Percentiles rank a stretch among this genome's conserved stretches.
Evolutionary conservation across 768 basidiomycete genomes (phyloP).

Genomic region (Pleurotus tuber-regium): DNA sequence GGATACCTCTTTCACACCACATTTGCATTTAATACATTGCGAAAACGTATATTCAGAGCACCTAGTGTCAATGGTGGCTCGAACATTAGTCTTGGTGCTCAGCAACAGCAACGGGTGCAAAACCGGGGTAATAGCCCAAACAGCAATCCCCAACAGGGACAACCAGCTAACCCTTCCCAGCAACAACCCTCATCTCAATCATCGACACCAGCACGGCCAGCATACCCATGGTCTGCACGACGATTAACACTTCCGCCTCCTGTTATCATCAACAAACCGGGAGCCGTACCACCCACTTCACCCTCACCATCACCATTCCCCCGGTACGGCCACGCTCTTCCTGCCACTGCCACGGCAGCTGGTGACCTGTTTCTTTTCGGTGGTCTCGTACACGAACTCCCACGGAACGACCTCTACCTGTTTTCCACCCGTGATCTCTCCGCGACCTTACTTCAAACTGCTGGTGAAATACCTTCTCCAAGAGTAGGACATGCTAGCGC

Average conservation of each 20-base stretch:
- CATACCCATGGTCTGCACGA: constrained; percentile 83
- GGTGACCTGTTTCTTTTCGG: constrained; percentile 97
- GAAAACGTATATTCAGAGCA: constrained; percentile 3
- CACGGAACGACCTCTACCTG: constrained; percentile 92
- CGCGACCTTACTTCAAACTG: constrained; percentile 81
- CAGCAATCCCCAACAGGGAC: constrained; percentile 7
- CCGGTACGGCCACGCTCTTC: constrained; percentile 92
- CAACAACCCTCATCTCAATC: constrained; percentile 18
- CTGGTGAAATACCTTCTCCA: constrained; percentile 83
- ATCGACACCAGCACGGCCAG: constrained; percentile 46
- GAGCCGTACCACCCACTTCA: constrained; percentile 56
- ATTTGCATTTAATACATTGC: neutral
- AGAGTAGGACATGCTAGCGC: constrained; percentile 97
- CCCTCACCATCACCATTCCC: constrained; percentile 91
- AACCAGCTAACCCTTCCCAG: constrained; percentile 12
- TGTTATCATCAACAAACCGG: constrained; percentile 59
- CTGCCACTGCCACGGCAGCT: constrained; percentile 66
- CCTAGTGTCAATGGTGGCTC: constrained; percentile 3
- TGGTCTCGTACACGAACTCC: constrained; percentile 87
- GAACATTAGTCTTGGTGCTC: constrained; percentile 15
- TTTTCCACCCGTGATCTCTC: constrained; percentile 79
- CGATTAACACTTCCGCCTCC: constrained; percentile 72
- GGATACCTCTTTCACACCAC: neutral
- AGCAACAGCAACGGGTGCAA: constrained; percentile 35
- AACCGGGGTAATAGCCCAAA: constrained; percentile 31